phyloP scores from a whole-genome alignment of 768 basidiomycete species.

The Serendipita sp. region DNA sequence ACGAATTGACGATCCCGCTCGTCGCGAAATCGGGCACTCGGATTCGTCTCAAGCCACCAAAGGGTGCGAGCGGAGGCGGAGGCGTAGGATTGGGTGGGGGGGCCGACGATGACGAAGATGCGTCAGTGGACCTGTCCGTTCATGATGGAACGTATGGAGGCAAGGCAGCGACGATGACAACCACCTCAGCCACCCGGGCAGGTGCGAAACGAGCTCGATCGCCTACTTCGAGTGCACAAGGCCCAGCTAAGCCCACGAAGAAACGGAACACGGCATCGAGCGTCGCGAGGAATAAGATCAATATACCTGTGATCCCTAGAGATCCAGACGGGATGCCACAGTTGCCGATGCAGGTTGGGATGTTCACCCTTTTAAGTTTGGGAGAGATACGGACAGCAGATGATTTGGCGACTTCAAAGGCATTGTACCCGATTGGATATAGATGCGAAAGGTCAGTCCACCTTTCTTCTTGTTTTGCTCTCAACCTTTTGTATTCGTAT shows the following conservation, averaged over 20 bases:
- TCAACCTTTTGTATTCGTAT: not conserved
- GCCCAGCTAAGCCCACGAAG: not conserved
- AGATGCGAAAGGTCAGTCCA: conserved; percentile 53
- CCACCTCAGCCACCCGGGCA: too few species aligned
- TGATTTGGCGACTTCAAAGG: conserved; percentile 75
- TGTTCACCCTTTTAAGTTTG: conserved; percentile 65
- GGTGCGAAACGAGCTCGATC: not conserved
- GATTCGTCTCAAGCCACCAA: conserved; percentile 1
- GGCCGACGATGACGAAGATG: not conserved
- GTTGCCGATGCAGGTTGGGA: conserved; percentile 68
- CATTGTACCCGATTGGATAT: conserved; percentile 80
- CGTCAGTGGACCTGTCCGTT: not conserved
- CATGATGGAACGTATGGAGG: not conserved
- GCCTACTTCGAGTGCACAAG: not conserved
- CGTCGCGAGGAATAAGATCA: not conserved
- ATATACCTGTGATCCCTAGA: not conserved
- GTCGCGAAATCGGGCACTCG: conserved; percentile 1
- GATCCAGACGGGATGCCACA: conserved; percentile 37
- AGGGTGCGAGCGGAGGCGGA: not conserved
- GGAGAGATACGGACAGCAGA: conserved; percentile 69
- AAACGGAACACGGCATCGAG: not conserved
- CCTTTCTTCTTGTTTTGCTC: too few species aligned
- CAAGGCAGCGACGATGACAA: not conserved
- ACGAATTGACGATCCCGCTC: not conserved
- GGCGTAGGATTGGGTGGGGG: not conserved